phyloP scores from a whole-genome alignment of 1,284 basidiomycete species.

The Ceratobasidium sp. region DNA sequence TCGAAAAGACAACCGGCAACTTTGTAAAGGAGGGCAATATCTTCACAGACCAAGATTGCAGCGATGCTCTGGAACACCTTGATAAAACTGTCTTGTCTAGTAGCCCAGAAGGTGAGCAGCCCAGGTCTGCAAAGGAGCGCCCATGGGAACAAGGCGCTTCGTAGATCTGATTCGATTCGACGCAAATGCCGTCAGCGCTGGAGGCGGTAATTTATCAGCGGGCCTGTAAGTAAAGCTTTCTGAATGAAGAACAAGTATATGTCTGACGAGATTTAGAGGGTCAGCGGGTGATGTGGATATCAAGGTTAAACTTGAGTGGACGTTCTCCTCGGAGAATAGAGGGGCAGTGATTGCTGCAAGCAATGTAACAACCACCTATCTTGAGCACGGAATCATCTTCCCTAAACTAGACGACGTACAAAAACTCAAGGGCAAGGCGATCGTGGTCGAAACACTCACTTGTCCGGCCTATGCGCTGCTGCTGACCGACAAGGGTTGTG shows the following conservation, averaged over 20 bases:
- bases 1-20: constrained; percentile 12
- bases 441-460: constrained; percentile 18
- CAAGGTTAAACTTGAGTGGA: constrained; percentile 2
- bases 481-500: constrained; percentile 24
- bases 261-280: constrained; percentile 3
- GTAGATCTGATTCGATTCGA: constrained; percentile 16
- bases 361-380: constrained; percentile 13
- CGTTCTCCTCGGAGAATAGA: constrained; percentile 13
- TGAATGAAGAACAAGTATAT: background rate
- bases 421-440: constrained; percentile 32
- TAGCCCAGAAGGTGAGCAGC: constrained; percentile 16
- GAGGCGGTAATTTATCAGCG: background rate
- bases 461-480: constrained; percentile 37
- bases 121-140: background rate
- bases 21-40: constrained; percentile 42
- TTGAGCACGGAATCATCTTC: constrained; percentile 13
- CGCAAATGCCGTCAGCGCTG: background rate
- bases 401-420: constrained; percentile 5
- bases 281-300: constrained; percentile 31
- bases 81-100: constrained; percentile 8
- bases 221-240: constrained; percentile 1
- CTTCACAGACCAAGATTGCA: constrained; percentile 24
- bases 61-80: background rate
- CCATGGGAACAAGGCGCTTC: background rate
- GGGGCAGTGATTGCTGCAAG: constrained; percentile 21